These are phyloP conservation scores for Naganishia friedmannii DNA, from an alignment of 768 basidiomycete species.

Conservation along the genomic window DNA sequence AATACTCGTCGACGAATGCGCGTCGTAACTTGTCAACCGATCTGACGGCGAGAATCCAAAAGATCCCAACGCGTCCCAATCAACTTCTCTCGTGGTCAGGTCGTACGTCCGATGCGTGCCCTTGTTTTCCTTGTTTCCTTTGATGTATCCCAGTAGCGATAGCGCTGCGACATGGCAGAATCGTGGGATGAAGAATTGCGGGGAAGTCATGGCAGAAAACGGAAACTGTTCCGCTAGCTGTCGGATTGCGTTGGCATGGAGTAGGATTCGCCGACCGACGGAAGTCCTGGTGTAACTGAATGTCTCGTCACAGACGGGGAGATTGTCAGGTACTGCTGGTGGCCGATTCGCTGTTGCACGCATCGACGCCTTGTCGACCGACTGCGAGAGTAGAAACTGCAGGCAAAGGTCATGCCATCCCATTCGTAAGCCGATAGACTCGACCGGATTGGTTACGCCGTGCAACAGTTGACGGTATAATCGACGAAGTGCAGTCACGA, in stretches of 20 bases:
- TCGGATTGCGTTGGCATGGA: slow-evolving; percentile 31
- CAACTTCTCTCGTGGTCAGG: slow-evolving; percentile 7
- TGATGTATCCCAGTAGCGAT: slow-evolving; percentile 23
- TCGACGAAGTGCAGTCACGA: slow-evolving; percentile 12
- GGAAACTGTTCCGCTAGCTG: slow-evolving; percentile 19
- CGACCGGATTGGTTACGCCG: slow-evolving; percentile 4
- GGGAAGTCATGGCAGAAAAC: slow-evolving; percentile 21
- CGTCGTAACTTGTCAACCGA: slow-evolving; percentile 16
- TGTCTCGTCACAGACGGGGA: slow-evolving; percentile 21
- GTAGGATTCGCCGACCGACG: slow-evolving; percentile 27
- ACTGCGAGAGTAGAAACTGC: slow-evolving; percentile 20
- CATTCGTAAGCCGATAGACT: slow-evolving; percentile 15
- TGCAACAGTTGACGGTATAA: slow-evolving; percentile 19
- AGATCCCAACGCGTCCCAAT: slow-evolving; percentile 23
- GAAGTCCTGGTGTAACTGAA: slow-evolving; percentile 21
- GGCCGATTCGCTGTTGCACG: slow-evolving; percentile 16
- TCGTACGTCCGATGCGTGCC: slow-evolving; percentile 18
- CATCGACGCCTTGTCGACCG: slow-evolving; percentile 21
- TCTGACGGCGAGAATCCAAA: slow-evolving; percentile 18
- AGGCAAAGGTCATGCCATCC: slow-evolving; percentile 26
- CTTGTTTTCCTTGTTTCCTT: slow-evolving; percentile 13
- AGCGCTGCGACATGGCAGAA: slow-evolving; percentile 26
- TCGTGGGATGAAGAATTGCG: slow-evolving; percentile 24
- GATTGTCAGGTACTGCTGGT: slow-evolving; percentile 22
- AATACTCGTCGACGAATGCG: slow-evolving; percentile 7